A percentile compares a stretch with the other conserved stretches of the same genome.
Evolutionary conservation across 805 yeast species (phyloP).

Genomic region (Grigorovia humatica): DNA sequence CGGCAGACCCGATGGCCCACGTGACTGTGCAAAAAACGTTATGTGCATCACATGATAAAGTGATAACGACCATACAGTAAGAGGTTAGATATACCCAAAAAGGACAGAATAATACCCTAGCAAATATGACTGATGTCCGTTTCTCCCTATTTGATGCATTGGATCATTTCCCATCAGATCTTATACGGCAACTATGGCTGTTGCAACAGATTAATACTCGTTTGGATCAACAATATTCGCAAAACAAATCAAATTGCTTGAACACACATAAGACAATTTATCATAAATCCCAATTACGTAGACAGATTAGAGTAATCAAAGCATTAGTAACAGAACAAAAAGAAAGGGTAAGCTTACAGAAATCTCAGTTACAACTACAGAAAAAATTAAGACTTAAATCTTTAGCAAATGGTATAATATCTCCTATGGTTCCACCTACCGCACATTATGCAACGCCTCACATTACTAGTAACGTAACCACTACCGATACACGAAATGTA

Average conservation of each 20-base stretch:
- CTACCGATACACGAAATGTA: not conserved
- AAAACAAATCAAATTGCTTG: not conserved
- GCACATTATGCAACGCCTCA: not conserved
- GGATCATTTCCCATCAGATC: slow-evolving; percentile 36
- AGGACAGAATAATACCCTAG: not conserved
- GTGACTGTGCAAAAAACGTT: too few species aligned
- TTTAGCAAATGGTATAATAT: not conserved
- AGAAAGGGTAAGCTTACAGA: not conserved
- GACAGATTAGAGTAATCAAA: not conserved
- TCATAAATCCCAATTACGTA: not conserved
- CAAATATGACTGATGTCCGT: slow-evolving; percentile 25
- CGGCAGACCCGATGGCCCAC: not conserved
- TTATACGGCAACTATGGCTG: slow-evolving; percentile 22
- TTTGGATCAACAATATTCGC: not conserved
- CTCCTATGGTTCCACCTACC: not conserved
- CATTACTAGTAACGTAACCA: too few species aligned
- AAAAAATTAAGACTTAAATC: not conserved
- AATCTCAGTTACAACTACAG: not conserved
- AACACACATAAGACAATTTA: not conserved
- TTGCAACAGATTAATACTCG: not conserved
- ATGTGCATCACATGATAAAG: too few species aligned
- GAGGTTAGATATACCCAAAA: not conserved
- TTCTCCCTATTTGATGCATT: slow-evolving; percentile 30
- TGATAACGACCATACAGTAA: too few species aligned
- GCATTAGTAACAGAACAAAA: not conserved